Evolutionary conservation across 139 green algal species (phyloP), one percentile per base, ranked within the genome.

Genomic region (Chlamydomonas incerta): DNA sequence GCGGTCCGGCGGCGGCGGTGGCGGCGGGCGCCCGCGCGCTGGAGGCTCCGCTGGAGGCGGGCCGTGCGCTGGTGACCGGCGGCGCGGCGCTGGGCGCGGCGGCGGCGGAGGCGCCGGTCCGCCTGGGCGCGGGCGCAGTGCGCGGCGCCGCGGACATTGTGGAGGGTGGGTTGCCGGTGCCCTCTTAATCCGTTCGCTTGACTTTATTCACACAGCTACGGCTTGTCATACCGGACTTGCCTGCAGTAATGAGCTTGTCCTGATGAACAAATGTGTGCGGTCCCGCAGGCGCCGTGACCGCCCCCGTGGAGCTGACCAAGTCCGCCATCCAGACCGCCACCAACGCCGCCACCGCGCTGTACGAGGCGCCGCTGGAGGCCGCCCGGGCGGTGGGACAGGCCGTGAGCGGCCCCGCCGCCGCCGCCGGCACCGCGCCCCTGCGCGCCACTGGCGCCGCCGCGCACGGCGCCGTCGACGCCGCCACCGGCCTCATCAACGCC

Each of bases 1-100:
- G 65, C 35, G 79, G 79, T 14, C 79, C 79, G 66, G 79, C 65
- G 31, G 79, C 79, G 65, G 77, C 77, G 46, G 2, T 84, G 77
- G 77, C 77, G 63, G 77, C 77, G 65, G 79, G 79, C 2, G 63
- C 79, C 8, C n/a, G 66, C 10, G 79, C 66, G n/a, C 65, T 85
- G 79, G 79, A 85, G 79, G 79, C 46, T 14, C 79, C 79, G 21
- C 79, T 85, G 47, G 79, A 85, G 79, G 46, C 47, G 33, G 79
- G 79, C 3, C 11, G 31, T 31, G 79, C 79, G 65, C 9, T 35
- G 66, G 79, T 85, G 65, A 17, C 29, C 47, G 79, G 79, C 47
- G 79, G 65, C 13, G 66, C 47, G 46, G 79, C 31, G 79, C 63
- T 85, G 79, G 79, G 79, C 3, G 79, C 79, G n/a, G 66, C 79